Base-by-base conservation (phyloP, 108 stramenopile genomes). In the Nitzschia sp. region DNA sequence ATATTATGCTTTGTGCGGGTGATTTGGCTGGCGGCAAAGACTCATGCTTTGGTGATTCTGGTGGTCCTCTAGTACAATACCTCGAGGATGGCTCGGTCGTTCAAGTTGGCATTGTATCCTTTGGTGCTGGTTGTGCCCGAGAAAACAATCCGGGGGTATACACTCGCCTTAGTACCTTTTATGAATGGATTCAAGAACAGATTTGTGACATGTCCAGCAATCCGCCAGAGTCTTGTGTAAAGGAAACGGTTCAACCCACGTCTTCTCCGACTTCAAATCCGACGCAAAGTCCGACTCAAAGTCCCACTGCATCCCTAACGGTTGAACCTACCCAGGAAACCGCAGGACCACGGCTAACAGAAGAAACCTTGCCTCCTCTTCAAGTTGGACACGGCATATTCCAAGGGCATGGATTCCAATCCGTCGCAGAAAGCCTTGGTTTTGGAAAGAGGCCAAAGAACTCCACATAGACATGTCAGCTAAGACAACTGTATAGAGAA, bases 1-100 rank as follows among this genome's bases (percentile, higher is more conserved):
- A 67, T 11, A 77, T 78, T 14, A 76, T 67, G 59, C 54, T 86
- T 21, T 76, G 79, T 38, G 76, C 78, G n/a, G 85, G 85, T 2
- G 50, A 69, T 8, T 58, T 55, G 10, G 65, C 70, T 43, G 75
- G 83, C 7, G 86, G 81, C 51, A 57, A 72, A 50, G 77, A 78
- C 53, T 53, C 71, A 3, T 78, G 77, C 56, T 37, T 41, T 43
- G 78, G 78, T 48, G 78, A 79, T 37, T 68, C 66, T 29, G 81
- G 81, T 19, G 81, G 76, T n/a, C 81, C 81, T 1, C 40, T 82
- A 17, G 24, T 80, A 0, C 34, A 57, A 19, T 40, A 51, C 11
- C 17, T 57, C 10, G 21, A 19, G 37, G 56, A 51, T 29, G 59
- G 37, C 15, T 46, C 58, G 9, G 21, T 38, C 6, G 17, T 46